Evolutionary conservation across 805 yeast genomes (phyloP).

Genomic region (Debaryomyces tyrocola): DNA sequence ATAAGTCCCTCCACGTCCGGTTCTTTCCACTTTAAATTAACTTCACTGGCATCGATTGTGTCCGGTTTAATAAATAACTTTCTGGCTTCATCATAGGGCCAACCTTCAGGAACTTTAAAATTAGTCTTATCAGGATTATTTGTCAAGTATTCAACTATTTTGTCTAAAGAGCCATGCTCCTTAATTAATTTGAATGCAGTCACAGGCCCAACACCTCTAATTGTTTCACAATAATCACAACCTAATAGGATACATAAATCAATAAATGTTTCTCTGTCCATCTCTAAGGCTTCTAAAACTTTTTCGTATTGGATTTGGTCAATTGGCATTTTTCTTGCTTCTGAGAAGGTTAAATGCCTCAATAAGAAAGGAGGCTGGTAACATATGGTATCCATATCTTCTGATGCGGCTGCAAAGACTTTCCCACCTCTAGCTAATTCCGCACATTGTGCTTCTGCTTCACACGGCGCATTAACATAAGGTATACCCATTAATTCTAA

Average conservation of each 20-base stretch:
- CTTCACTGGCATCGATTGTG: conserved; percentile 57
- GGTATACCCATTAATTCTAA: conserved; percentile 94
- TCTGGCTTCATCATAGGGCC: conserved; percentile 91
- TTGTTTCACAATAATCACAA: conserved; percentile 96
- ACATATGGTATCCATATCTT: conserved; percentile 98
- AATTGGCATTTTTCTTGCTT: conserved; percentile 89
- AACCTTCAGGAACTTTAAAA: conserved; percentile 85
- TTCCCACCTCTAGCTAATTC: conserved; percentile 85
- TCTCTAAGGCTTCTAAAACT: conserved; percentile 75
- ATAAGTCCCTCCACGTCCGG: conserved; percentile 86
- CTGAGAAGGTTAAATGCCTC: conserved; percentile 91
- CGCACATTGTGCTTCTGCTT: conserved; percentile 99
- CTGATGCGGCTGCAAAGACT: conserved; percentile 96
- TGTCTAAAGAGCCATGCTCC: conserved; percentile 81
- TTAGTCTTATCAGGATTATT: conserved; percentile 57
- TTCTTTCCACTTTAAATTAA: conserved; percentile 79
- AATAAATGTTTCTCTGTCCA: conserved; percentile 71
- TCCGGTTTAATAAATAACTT: conserved; percentile 83
- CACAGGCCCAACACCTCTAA: conserved; percentile 93
- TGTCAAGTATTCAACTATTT: conserved; percentile 64
- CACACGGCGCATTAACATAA: conserved; percentile 90
- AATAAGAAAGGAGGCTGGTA: conserved; percentile 81
- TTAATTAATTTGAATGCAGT: conserved; percentile 87
- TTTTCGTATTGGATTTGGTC: conserved; percentile 71
- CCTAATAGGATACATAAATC: conserved; percentile 93